These are phyloP conservation scores for Trichoderma citrinoviride DNA, from an alignment of 2,329 filamentous ascomycete genomes.

Conservation along the genomic window DNA sequence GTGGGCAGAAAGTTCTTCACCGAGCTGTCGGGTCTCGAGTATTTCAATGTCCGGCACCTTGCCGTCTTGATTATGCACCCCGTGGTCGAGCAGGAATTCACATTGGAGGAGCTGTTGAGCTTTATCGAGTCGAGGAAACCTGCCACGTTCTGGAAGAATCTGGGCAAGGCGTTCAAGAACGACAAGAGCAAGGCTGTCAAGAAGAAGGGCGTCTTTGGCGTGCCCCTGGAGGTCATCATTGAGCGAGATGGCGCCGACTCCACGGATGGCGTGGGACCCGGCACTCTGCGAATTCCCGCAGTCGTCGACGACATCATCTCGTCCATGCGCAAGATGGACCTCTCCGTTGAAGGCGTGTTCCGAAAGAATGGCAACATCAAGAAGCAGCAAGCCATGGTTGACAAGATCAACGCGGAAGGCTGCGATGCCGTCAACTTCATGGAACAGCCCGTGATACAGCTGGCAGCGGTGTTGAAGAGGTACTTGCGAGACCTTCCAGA, in stretches of 20 bases:
- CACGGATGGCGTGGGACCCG: constrained; percentile 94
- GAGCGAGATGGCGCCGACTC: constrained; percentile 95
- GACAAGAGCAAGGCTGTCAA: constrained; percentile 74
- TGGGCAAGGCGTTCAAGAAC: constrained; percentile 93
- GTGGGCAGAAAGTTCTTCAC: constrained; percentile 84
- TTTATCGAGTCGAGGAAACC: constrained; percentile 89
- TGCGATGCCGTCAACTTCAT: constrained; percentile 83
- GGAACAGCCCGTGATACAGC: constrained; percentile 86
- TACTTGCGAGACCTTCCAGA: constrained; percentile 94
- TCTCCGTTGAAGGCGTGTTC: constrained; percentile 98
- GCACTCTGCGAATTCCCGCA: constrained; percentile 85
- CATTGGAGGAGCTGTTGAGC: constrained; percentile 86
- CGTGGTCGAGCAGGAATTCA: constrained; percentile 83
- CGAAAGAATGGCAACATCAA: constrained; percentile 99
- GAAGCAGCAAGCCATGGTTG: constrained; percentile 80
- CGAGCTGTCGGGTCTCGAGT: constrained; percentile 89
- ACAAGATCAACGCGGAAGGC: constrained; percentile 81
- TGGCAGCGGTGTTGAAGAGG: constrained; percentile 90
- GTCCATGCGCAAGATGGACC: constrained; percentile 97
- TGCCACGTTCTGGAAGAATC: constrained; percentile 96
- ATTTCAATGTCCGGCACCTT: constrained; percentile 94
- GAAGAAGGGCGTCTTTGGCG: constrained; percentile 92
- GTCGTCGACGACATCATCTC: constrained; percentile 92
- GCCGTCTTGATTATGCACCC: constrained; percentile 95
- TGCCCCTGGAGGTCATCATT: constrained; percentile 81